A percentile compares a stretch with the other conserved stretches of the same genome.
Conservation (phyloP, 768 basidiomycete species). For the Hemileccinum impolitum region DNA sequence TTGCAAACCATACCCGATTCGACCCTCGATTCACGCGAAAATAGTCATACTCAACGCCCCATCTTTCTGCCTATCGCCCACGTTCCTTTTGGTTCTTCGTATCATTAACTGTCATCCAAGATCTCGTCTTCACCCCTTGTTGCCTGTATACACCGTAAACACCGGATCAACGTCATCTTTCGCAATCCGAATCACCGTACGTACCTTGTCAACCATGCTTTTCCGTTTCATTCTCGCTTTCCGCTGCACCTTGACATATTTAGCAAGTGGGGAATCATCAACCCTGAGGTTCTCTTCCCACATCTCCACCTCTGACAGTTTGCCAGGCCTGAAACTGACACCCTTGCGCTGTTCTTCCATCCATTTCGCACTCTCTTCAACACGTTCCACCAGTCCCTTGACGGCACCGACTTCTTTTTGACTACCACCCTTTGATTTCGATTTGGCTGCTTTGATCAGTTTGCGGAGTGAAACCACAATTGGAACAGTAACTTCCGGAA, state of each 20-base stretch:
- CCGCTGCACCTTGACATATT: conserved; percentile 75
- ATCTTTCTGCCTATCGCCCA: neutral
- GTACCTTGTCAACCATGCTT: conserved; percentile 72
- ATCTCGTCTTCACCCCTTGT: conserved; percentile 69
- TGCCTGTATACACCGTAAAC: conserved; percentile 43
- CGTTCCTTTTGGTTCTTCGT: neutral
- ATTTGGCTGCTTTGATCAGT: conserved; percentile 60
- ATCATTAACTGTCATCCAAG: conserved; percentile 42
- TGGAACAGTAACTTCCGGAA: conserved; percentile 89
- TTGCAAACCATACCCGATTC: neutral
- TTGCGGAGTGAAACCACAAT: conserved; percentile 69
- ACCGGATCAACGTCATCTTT: conserved; percentile 14
- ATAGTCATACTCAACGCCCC: neutral
- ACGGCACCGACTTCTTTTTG: conserved; percentile 59
- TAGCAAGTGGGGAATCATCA: conserved; percentile 73
- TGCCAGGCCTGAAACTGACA: conserved; percentile 74
- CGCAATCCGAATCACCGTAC: conserved; percentile 2
- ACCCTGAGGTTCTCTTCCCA: conserved; percentile 68
- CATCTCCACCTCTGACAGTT: conserved; percentile 59
- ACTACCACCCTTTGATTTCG: conserved; percentile 30
- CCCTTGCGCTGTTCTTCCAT: conserved; percentile 65
- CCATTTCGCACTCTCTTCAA: conserved; percentile 84
- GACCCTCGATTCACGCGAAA: neutral
- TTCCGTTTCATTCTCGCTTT: conserved; percentile 77
- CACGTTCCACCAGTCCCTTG: conserved; percentile 79